Base-by-base conservation (phyloP, 257 asterid genomes). In the Osmanthus fragrans region DNA sequence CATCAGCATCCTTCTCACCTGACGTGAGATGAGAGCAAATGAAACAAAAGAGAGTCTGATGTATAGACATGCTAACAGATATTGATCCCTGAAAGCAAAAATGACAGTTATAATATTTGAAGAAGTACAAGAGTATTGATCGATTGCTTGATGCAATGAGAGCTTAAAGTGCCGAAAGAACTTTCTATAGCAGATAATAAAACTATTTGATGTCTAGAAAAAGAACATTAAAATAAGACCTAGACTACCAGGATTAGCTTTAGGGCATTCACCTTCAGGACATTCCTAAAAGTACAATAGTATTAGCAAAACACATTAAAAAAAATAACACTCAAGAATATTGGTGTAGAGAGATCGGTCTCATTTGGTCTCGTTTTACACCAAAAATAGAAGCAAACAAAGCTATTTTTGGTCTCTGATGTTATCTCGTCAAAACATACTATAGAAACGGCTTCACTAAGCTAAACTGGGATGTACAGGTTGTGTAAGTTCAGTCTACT, bases 31-130 rank as follows among this genome's bases (percentile, higher is more conserved):
- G 99, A 73, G 88, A 71, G 74, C 99, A 96, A 16, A 96, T 51
- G 74, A 96, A 90, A 80, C 99, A 96, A 87, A 89, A 89, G 84
- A 90, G 87, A 1, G 99, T 93, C 90, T 96, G 99, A 89, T 92
- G 86, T 80, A 96, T 79, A 34, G 99, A 92, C 98, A 96, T 88
- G 82, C 99, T 93, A 76, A 96, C 97, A 72, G 99, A 87, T 84
- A 96, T 74, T 21, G 99, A 89, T 88, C 99, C 99, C 99, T 96
- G 89, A 66, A 82, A 79, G 70, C 56, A 30, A 76, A 30, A 84
- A 71, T 9, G 23, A 34, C 56, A 36, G 40, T 78, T 19, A 51
- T 63, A 80, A 51, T 71, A 71, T 32, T 73, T 70, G 78, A 76
- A 70, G 16, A 34, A 77, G 64, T 13, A 60, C 16, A 25, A 60